These are phyloP conservation scores for Magnolia kwangsiensis DNA, from an alignment of 164 flowering plant species.

Conservation along the genomic window DNA sequence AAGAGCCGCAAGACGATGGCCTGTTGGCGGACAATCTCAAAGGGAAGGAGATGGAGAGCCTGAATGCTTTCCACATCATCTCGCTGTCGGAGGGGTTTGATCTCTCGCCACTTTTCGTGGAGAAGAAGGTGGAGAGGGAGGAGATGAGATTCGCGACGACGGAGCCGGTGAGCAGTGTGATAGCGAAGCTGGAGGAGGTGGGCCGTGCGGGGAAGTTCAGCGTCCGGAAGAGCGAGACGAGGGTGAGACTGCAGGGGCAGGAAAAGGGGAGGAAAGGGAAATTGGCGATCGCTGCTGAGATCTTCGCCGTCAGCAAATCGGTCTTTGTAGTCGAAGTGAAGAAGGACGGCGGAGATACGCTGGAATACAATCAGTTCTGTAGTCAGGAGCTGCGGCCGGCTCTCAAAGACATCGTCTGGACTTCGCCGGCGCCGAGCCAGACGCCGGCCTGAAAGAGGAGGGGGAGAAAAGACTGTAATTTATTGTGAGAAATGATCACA, in stretches of 20 bases:
- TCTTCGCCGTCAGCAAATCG: constrained; percentile 49
- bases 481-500: not conserved
- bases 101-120: constrained; percentile 50
- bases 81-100: constrained; percentile 51
- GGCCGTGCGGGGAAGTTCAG: constrained; percentile 34
- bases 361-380: constrained; percentile 70
- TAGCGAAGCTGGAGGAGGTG: constrained; percentile 46
- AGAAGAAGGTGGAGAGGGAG: constrained; percentile 40
- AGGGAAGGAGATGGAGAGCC: constrained; percentile 24
- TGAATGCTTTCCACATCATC: constrained; percentile 58
- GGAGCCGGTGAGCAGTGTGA: constrained; percentile 43
- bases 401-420: constrained; percentile 67
- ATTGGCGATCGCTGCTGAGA: constrained; percentile 50
- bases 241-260: constrained; percentile 40
- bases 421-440: constrained; percentile 34
- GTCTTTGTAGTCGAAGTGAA: constrained; percentile 65
- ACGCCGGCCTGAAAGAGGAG: constrained; percentile 19
- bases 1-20: constrained; percentile 8
- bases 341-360: constrained; percentile 61
- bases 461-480: not conserved
- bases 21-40: constrained; percentile 2
- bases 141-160: constrained; percentile 47
- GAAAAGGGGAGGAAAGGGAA: constrained; percentile 63
- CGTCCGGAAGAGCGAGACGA: constrained; percentile 40
- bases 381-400: constrained; percentile 63